Conservation (phyloP, 2,329 filamentous ascomycete genomes). For the Xylariaceae sp. region DNA sequence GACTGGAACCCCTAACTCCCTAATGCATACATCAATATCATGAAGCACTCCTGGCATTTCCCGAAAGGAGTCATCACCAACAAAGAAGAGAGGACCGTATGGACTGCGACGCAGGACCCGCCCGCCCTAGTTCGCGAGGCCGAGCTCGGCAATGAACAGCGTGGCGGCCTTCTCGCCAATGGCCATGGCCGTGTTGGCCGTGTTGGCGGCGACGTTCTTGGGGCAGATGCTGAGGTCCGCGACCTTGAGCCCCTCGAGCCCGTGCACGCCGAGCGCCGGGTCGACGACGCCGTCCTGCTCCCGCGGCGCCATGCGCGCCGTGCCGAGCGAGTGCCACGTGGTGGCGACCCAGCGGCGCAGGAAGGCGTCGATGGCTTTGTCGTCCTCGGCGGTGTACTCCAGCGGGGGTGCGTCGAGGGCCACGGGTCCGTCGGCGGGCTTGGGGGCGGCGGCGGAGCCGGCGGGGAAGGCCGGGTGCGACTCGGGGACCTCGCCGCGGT, state of each 20-base stretch:
- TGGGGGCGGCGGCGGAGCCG: constrained; percentile 20
- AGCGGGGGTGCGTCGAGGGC: background rate
- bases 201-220: constrained; percentile 36
- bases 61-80: no score
- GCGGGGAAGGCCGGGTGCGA: constrained; percentile 15
- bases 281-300: constrained; percentile 25
- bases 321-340: constrained; percentile 27
- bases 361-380: constrained; percentile 33
- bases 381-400: constrained; percentile 36
- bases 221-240: background rate
- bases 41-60: no score
- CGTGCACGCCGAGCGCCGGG: constrained; percentile 12
- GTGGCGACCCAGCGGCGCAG: constrained; percentile 25
- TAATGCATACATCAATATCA: no score
- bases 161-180: constrained; percentile 30
- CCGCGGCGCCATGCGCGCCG: constrained; percentile 24
- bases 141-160: constrained; percentile 9
- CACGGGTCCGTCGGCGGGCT: constrained; percentile 6
- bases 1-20: no score
- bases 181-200: constrained; percentile 34
- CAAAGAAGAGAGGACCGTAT: no score
- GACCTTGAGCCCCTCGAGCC: background rate
- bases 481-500: constrained; percentile 34
- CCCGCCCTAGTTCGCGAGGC: no score
- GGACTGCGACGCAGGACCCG: no score